phyloP scores from a whole-genome alignment of 305 asterid genomes.

The Fraxinus sp. region DNA sequence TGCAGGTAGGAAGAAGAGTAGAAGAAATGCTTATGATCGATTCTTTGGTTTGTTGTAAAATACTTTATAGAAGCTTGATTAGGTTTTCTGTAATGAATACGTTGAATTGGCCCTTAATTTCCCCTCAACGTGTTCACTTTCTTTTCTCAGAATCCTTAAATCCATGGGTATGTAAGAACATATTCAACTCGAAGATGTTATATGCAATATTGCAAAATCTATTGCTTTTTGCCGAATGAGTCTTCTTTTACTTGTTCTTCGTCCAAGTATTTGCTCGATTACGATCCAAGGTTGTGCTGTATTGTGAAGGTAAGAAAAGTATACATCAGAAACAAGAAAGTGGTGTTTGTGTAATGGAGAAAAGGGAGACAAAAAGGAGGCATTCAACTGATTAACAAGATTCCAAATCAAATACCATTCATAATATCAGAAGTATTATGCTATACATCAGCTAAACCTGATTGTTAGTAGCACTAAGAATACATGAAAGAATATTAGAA shows the following conservation, averaged over 20 bases:
- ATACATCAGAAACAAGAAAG: background rate
- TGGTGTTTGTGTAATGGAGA: background rate
- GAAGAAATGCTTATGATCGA: background rate
- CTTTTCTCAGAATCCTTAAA: background rate
- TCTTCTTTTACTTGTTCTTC: background rate
- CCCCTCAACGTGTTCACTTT: background rate
- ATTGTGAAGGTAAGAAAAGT: background rate
- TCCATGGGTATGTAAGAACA: background rate
- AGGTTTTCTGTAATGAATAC: background rate
- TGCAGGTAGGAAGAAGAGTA: slow-evolving; percentile 14
- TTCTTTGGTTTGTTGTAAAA: background rate
- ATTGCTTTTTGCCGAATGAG: background rate
- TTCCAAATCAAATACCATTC: background rate
- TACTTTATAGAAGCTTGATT: background rate
- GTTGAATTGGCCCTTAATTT: background rate
- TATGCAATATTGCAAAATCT: background rate
- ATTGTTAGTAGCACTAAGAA: background rate
- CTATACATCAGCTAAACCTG: background rate
- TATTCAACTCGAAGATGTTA: background rate
- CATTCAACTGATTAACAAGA: background rate
- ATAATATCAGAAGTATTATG: background rate
- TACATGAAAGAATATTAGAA: background rate
- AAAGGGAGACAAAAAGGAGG: background rate
- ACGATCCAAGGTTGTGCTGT: background rate
- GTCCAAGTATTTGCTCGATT: background rate